Conservation (phyloP, 192 early-diverging fungal species). For the Entophlyctis luteolus region DNA sequence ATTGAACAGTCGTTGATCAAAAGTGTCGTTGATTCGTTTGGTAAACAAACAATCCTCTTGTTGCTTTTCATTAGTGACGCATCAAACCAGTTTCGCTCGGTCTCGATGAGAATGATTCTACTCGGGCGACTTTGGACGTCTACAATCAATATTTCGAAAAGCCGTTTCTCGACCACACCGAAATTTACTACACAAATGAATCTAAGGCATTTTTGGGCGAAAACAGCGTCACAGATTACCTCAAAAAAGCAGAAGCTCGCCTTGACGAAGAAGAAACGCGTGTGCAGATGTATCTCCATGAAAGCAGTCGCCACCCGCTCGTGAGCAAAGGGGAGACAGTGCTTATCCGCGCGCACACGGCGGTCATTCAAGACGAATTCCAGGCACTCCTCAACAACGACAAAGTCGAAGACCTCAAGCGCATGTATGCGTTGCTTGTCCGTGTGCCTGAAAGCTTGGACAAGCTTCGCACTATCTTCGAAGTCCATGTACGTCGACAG, state of each 20-base stretch:
- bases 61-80: neutral
- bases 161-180: slow-evolving; percentile 75
- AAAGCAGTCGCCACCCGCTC: slow-evolving; percentile 72
- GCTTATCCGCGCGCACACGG: slow-evolving; percentile 80
- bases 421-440: slow-evolving; percentile 74
- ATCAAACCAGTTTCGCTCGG: slow-evolving; percentile 65
- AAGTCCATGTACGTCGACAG: slow-evolving; percentile 71
- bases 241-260: slow-evolving; percentile 83
- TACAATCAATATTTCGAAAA: slow-evolving; percentile 85
- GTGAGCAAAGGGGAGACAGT: slow-evolving; percentile 79
- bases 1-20: slow-evolving; percentile 83
- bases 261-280: slow-evolving; percentile 81
- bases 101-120: slow-evolving; percentile 73
- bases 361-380: slow-evolving; percentile 85
- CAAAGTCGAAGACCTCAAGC: slow-evolving; percentile 79
- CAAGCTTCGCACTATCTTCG: slow-evolving; percentile 71
- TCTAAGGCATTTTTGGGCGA: slow-evolving; percentile 85
- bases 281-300: slow-evolving; percentile 82
- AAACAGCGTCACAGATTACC: slow-evolving; percentile 89
- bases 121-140: slow-evolving; percentile 76
- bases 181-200: slow-evolving; percentile 85
- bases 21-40: slow-evolving; percentile 86
- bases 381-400: slow-evolving; percentile 81
- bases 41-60: slow-evolving; percentile 39
- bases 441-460: slow-evolving; percentile 82